These are phyloP conservation scores for Euphorbia schlechtendalii DNA, from an alignment of 441 rosid genomes.

Conservation along the genomic window DNA sequence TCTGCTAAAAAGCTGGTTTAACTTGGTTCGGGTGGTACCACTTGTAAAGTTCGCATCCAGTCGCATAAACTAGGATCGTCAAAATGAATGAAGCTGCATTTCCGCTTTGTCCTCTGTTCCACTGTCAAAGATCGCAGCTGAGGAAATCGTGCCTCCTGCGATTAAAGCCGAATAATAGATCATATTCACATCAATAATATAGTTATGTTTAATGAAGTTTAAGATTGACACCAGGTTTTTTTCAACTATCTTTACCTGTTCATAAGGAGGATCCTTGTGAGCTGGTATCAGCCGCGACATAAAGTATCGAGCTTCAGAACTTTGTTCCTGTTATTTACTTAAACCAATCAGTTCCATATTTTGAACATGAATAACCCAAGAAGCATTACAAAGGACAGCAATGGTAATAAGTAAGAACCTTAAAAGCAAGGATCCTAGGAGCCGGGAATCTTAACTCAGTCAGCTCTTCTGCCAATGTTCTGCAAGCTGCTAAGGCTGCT, in stretches of 20 bases:
- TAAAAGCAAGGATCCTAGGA: slow-evolving; percentile 87
- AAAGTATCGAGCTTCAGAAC: slow-evolving; percentile 92
- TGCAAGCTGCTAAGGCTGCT: slow-evolving; percentile 87
- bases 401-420: slow-evolving; percentile 51
- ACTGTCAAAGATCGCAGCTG: slow-evolving; percentile 63
- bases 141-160: slow-evolving; percentile 90
- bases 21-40: slow-evolving; percentile 84
- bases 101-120: slow-evolving; percentile 63
- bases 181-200: no score
- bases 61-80: slow-evolving; percentile 93
- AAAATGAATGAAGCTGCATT: slow-evolving; percentile 75
- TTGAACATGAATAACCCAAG: no score
- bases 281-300: slow-evolving; percentile 89
- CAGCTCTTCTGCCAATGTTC: slow-evolving; percentile 93
- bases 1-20: slow-evolving; percentile 27
- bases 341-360: no score
- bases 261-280: slow-evolving; percentile 96
- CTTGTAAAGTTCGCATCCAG: slow-evolving; percentile 80
- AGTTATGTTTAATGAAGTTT: no score
- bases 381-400: slow-evolving; percentile 1
- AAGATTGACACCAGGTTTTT: no score
- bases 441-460: slow-evolving; percentile 92
- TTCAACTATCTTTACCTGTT: slow-evolving; percentile 91
- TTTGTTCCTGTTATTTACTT: slow-evolving; percentile 67
- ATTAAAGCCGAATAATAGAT: background rate